phyloP scores from a whole-genome alignment of 441 rosid species.

The Brassica hybrid region DNA sequence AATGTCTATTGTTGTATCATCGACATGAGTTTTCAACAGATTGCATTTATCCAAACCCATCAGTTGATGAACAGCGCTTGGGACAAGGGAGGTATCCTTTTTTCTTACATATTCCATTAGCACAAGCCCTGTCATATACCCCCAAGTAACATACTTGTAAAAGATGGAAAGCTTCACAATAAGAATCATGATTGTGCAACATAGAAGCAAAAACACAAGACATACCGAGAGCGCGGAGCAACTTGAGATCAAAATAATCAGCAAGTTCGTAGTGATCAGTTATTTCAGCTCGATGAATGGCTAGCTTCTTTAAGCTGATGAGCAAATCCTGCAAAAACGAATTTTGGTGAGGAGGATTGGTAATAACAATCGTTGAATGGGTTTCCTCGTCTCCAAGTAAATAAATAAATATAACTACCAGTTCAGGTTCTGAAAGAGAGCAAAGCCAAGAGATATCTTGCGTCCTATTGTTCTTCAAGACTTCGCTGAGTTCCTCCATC shows the following conservation, averaged over 20 bases:
- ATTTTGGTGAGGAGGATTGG: not conserved
- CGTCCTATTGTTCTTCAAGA: conserved; percentile 46
- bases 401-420: conserved; percentile 41
- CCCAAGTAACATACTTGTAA: conserved; percentile 1
- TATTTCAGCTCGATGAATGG: conserved; percentile 52
- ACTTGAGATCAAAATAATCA: conserved; percentile 55
- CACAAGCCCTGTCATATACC: conserved; percentile 32
- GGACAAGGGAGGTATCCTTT: conserved; percentile 26
- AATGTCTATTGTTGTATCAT: conserved; percentile 19
- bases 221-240: conserved; percentile 63
- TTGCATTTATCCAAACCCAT: conserved; percentile 30
- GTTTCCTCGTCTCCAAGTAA: not conserved
- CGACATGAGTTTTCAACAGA: conserved; percentile 23
- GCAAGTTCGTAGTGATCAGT: conserved; percentile 55
- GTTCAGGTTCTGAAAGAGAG: conserved; percentile 64
- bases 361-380: not conserved
- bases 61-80: conserved; percentile 16
- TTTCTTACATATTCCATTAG: conserved; percentile 30
- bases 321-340: conserved; percentile 54
- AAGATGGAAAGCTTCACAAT: conserved; percentile 8
- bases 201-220: not conserved
- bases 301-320: conserved; percentile 58
- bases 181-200: no score
- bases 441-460: conserved; percentile 68
- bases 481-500: conserved; percentile 41